Evolutionary conservation across 2,329 filamentous ascomycete species (phyloP).

Genomic region (Clonostachys rhizophaga): DNA sequence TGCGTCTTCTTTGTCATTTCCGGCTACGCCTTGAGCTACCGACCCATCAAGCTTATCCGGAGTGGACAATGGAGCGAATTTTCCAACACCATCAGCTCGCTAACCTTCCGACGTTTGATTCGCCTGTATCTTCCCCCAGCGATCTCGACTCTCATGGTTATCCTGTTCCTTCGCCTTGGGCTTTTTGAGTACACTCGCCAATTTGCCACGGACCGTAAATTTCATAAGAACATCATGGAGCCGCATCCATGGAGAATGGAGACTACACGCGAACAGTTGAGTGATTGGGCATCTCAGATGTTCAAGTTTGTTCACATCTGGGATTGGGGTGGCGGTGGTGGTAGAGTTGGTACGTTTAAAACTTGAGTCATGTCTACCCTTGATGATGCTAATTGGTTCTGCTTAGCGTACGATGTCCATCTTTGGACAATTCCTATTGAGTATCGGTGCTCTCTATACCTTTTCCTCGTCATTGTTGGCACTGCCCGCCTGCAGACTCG

Average conservation of each 20-base stretch:
- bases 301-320: constrained; percentile 46
- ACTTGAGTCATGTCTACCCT: constrained; percentile 17
- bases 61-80: constrained; percentile 30
- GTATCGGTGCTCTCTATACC: constrained; percentile 51
- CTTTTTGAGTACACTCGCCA: constrained; percentile 42
- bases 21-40: constrained; percentile 54
- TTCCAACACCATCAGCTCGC: constrained; percentile 38
- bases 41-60: constrained; percentile 41
- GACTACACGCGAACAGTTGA: constrained; percentile 30
- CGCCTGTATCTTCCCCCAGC: constrained; percentile 47
- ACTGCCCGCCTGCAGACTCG: constrained; percentile 37
- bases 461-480: constrained; percentile 49
- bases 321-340: constrained; percentile 41
- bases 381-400: constrained; percentile 7
- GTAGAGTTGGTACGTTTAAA: constrained; percentile 20
- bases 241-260: constrained; percentile 34
- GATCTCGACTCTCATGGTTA: constrained; percentile 42
- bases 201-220: constrained; percentile 35
- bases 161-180: constrained; percentile 36
- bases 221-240: constrained; percentile 43
- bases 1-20: constrained; percentile 60
- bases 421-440: constrained; percentile 61
- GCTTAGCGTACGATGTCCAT: constrained; percentile 46
- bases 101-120: constrained; percentile 45
- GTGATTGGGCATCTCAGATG: constrained; percentile 42